phyloP scores from a whole-genome alignment of 176 grass and related monocot genomes.

The Eleusine coracana region DNA sequence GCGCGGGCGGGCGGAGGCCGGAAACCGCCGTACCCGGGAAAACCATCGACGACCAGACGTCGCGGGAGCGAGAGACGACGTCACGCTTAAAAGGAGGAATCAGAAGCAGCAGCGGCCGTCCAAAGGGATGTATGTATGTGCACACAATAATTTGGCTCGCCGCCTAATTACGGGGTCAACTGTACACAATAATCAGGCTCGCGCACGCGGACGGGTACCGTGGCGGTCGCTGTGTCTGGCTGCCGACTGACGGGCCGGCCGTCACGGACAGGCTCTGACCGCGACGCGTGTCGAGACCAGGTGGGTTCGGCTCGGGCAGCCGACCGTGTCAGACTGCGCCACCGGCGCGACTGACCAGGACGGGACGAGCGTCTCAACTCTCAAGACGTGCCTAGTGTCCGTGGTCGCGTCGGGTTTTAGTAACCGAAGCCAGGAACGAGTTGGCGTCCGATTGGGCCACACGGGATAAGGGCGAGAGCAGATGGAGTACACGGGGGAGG shows the following conservation, averaged over 20 bases:
- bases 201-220: background rate
- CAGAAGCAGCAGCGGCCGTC: background rate
- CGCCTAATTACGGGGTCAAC: background rate
- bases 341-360: background rate
- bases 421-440: too few relatives aligned
- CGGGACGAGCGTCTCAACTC: background rate
- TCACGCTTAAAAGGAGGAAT: background rate
- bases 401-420: background rate
- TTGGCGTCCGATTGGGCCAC: slow-evolving; percentile 16
- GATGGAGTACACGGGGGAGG: slow-evolving; percentile 44
- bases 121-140: too few relatives aligned
- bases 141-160: background rate
- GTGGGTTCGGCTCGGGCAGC: background rate
- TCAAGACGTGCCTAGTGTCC: background rate
- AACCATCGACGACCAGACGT: background rate
- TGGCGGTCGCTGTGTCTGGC: too few relatives aligned
- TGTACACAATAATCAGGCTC: slow-evolving; percentile 6
- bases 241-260: too few relatives aligned
- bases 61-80: background rate
- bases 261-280: background rate
- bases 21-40: slow-evolving; percentile 14
- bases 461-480: background rate
- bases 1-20: slow-evolving; percentile 5
- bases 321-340: background rate
- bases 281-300: slow-evolving; percentile 28